Conservation (phyloP, 176 grass and related monocot genomes). For the Cenchrus purpureus region DNA sequence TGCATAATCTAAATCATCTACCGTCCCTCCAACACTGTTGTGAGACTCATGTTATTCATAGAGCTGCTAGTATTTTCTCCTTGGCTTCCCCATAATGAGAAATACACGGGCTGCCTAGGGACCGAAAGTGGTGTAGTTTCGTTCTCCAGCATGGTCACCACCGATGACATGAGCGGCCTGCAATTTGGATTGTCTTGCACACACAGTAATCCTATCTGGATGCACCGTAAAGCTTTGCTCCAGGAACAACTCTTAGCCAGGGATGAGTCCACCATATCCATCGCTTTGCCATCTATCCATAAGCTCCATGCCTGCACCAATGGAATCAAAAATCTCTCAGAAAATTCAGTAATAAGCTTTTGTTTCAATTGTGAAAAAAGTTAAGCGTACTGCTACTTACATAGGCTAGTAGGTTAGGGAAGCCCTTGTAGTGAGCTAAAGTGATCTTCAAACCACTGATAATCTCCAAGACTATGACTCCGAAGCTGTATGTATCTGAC, state of each 20-base stretch:
- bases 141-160: constrained; percentile 54
- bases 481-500: constrained; percentile 61
- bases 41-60: background rate
- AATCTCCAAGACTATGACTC: constrained; percentile 69
- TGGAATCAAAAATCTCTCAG: background rate
- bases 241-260: background rate
- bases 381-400: constrained; percentile 41
- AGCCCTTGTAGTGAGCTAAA: background rate
- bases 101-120: constrained; percentile 46
- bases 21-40: background rate
- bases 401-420: constrained; percentile 49
- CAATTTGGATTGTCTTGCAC: constrained; percentile 49
- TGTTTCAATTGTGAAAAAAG: background rate
- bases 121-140: background rate
- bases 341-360: background rate
- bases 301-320: constrained; percentile 52
- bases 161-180: constrained; percentile 54
- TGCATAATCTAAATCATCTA: background rate
- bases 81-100: background rate
- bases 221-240: constrained; percentile 43
- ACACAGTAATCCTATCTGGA: constrained; percentile 56
- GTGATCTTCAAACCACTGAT: constrained; percentile 61
- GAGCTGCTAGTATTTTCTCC: background rate
- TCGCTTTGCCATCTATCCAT: constrained; percentile 47
- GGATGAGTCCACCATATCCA: constrained; percentile 44